Evolutionary conservation across 805 yeast species (phyloP), one percentile per base, ranked within the genome.

Genomic region (Sugiyamaella qingdaonensis): DNA sequence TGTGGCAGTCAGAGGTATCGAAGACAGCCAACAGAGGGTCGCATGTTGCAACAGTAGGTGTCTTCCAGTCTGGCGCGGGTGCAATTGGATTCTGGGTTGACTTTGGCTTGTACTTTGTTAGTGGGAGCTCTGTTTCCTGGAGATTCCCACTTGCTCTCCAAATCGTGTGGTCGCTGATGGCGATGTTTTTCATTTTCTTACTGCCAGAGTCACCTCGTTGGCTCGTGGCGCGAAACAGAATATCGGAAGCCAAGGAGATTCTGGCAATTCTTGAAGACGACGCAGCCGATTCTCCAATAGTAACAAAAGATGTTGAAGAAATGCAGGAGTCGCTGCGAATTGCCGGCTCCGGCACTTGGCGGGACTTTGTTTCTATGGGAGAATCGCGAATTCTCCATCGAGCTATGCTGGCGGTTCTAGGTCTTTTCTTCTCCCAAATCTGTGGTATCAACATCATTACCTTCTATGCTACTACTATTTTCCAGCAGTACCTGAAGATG

Each of bases 141-240:
- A 80, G 95, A 73, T 77, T 87, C 68, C 94, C 95, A 13, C 78
- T 87, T 56, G 85, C 88, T 2, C 71, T 86, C 64, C 95, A 87
- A 72, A 68, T 78, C 39, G 55, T 78, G 36, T 80, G 80, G 52
- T 81, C 82, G 10, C 19, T 48, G 5, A 18, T 52, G 10, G 84
- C 85, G 63, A 52, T 88, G 48, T 69, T 86, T 44, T 66, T 84
- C 49, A 73, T 87, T 81, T 84, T 54, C 47, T 68, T 43, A 18
- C 70, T 91, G 27, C 97, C 98, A 1, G 97, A 91, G 68, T 82
- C 92, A 44, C 97, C 97, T 0, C 76, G 97, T 57, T 91, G 79
- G 73, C 82, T 80, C 63, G 88, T 39, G 8, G 82, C 82, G 61
- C 82, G 85, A 60, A 85, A 85, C 64, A 58, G 78, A 69, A 55